Percentiles rank a stretch among this genome's conserved stretches.
Conservation (phyloP, 129 eudicot species). For the Scalesia atractyloides region DNA sequence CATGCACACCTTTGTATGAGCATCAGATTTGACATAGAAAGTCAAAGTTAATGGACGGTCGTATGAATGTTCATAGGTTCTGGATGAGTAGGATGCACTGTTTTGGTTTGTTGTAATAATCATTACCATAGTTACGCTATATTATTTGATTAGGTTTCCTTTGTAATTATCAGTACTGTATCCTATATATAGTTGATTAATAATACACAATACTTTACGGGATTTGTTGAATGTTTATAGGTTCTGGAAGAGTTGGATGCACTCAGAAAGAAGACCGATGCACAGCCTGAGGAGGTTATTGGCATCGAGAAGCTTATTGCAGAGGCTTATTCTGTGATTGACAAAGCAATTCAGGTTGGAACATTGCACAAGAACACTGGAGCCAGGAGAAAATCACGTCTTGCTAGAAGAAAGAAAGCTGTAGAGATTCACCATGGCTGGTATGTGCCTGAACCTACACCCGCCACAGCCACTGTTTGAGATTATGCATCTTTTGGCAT, state of each 20-base stretch:
- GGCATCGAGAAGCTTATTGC: conserved; percentile 81
- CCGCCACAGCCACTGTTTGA: conserved; percentile 34
- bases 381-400: conserved; percentile 86
- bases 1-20: not conserved
- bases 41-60: not conserved
- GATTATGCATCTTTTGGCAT: conserved; percentile 16
- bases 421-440: conserved; percentile 91
- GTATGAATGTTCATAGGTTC: not conserved
- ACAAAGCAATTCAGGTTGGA: conserved; percentile 84
- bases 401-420: conserved; percentile 95
- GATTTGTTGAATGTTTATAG: conserved; percentile 24
- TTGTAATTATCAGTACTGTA: no score
- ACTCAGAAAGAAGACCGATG: conserved; percentile 67
- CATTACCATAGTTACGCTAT: no score
- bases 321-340: conserved; percentile 87
- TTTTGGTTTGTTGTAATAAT: no score
- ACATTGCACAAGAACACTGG: conserved; percentile 90
- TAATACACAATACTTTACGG: no score
- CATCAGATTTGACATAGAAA: not conserved
- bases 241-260: conserved; percentile 73
- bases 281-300: conserved; percentile 71
- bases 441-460: conserved; percentile 60
- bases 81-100: no score
- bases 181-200: no score
- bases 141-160: no score